Percentiles rank a stretch among this genome's conserved stretches.
Evolutionary conservation across 2,329 filamentous ascomycete species (phyloP).

Genomic region (Nemania sp.): DNA sequence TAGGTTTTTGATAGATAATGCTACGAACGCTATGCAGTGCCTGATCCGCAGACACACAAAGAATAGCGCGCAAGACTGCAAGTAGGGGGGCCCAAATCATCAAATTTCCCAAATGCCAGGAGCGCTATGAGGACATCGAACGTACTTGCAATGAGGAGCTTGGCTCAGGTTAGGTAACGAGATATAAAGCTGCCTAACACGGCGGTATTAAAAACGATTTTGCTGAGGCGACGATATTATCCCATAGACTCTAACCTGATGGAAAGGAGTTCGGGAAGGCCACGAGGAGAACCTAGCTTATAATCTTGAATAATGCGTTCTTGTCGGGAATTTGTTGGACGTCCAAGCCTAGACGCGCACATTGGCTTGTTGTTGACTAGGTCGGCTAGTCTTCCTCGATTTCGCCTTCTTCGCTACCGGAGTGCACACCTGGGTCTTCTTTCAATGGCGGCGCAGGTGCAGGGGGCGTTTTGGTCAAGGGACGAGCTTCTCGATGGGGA

Average conservation of each 20-base stretch:
- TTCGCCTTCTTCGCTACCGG: constrained; percentile 95
- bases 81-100: constrained; percentile 35
- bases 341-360: constrained; percentile 16
- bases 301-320: constrained; percentile 15
- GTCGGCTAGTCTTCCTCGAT: constrained; percentile 78
- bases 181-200: constrained; percentile 1
- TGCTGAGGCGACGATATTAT: neutral
- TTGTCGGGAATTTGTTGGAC: constrained; percentile 7
- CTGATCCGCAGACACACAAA: neutral
- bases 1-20: neutral
- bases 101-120: constrained; percentile 31
- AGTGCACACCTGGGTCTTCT: constrained; percentile 69
- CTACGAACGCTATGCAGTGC: constrained; percentile 4
- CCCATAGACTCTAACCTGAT: neutral
- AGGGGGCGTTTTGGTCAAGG: constrained; percentile 62
- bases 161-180: neutral
- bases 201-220: neutral
- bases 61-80: constrained; percentile 28
- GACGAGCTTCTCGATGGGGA: constrained; percentile 59
- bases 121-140: constrained; percentile 36
- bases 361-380: constrained; percentile 11
- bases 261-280: neutral
- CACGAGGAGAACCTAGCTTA: constrained; percentile 9
- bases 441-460: constrained; percentile 44
- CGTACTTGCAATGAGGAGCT: constrained; percentile 33